Conservation (phyloP, 2,329 filamentous ascomycete species). For the Hymenotorrendiella dingleyae region DNA sequence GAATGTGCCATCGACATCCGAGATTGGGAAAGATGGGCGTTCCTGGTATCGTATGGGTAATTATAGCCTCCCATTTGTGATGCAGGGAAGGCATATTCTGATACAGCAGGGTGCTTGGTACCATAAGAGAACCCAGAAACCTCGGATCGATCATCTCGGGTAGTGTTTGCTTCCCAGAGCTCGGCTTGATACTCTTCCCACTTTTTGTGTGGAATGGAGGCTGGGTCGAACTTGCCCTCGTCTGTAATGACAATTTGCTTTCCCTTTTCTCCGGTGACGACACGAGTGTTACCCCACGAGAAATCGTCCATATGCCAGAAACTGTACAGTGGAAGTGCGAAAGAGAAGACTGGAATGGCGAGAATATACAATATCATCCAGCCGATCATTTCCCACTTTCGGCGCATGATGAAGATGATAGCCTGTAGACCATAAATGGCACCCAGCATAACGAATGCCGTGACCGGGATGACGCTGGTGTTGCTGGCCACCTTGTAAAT, state of each 20-base stretch:
- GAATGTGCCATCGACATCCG: conserved; percentile 77
- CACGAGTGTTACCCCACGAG: conserved; percentile 97
- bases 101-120: conserved; percentile 64
- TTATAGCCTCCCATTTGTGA: conserved; percentile 30
- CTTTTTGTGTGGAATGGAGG: conserved; percentile 90
- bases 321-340: conserved; percentile 82
- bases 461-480: conserved; percentile 65
- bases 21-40: conserved; percentile 43
- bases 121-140: conserved; percentile 91
- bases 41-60: conserved; percentile 30
- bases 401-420: conserved; percentile 90
- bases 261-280: conserved; percentile 90
- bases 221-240: conserved; percentile 95
- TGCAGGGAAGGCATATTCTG: conserved; percentile 63
- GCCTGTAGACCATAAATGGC: conserved; percentile 97
- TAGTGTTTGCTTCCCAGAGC: conserved; percentile 83
- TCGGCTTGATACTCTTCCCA: conserved; percentile 99
- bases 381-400: conserved; percentile 99
- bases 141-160: conserved; percentile 76
- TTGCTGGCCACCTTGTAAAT: conserved; percentile 65
- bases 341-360: conserved; percentile 86
- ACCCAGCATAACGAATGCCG: conserved; percentile 82
- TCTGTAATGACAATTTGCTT: conserved; percentile 90
- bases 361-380: conserved; percentile 98
- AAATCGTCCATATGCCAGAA: conserved; percentile 99